Conservation (phyloP, 192 early-diverging fungal genomes). For the Rhizophlyctis rosea region DNA sequence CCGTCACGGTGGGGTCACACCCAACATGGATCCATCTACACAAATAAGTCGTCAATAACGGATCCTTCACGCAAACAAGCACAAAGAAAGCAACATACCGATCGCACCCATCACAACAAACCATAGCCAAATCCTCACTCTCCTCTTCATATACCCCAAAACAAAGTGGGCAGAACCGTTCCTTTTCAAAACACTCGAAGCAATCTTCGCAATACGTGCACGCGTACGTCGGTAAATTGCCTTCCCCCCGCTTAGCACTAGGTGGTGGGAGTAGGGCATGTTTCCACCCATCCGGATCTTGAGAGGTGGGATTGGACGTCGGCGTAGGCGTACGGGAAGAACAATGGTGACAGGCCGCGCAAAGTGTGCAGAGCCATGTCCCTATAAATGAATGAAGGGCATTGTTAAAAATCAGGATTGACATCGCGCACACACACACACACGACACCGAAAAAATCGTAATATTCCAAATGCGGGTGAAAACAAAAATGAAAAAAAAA, state of each 20-base stretch:
- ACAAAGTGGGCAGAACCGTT: conserved; percentile 48
- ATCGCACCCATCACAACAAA: conserved; percentile 50
- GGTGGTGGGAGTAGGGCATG: conserved; percentile 39
- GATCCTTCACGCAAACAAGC: too few relatives aligned
- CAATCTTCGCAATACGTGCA: conserved; percentile 46
- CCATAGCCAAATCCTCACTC: conserved; percentile 46
- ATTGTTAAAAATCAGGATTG: too few relatives aligned
- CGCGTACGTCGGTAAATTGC: conserved; percentile 32
- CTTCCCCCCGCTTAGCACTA: conserved; percentile 17
- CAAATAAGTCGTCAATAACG: too few relatives aligned
- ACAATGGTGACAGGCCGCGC: conserved; percentile 43
- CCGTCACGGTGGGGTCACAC: conserved; percentile 47
- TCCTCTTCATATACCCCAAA: conserved; percentile 44
- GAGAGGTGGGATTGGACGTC: conserved; percentile 1
- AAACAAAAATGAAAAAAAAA: conserved; percentile 1
- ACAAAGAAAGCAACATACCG: conserved; percentile 27
- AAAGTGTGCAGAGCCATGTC: conserved; percentile 45
- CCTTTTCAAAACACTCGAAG: conserved; percentile 31
- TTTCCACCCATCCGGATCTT: conserved; percentile 22
- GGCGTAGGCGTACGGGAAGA: background rate
- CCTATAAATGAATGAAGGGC: conserved; percentile 27
- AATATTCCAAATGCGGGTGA: background rate
- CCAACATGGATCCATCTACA: conserved; percentile 52
- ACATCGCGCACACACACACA: too few relatives aligned
- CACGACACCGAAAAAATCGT: too few relatives aligned